Evolutionary conservation across 2,329 filamentous ascomycete genomes (phyloP).

Genomic region (Daldinia sp.): DNA sequence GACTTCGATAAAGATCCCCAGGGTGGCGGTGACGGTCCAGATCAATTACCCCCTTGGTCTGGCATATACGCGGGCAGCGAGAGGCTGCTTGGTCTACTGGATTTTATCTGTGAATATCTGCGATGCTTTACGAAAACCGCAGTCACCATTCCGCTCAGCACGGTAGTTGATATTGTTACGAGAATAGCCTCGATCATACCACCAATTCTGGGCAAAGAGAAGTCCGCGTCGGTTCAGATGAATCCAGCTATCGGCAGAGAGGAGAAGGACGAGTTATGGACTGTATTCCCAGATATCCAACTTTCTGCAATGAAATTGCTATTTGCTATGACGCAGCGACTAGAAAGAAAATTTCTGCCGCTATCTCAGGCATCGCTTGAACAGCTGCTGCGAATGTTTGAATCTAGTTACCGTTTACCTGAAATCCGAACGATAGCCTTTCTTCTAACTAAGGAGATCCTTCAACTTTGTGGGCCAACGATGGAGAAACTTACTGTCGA

Average conservation of each 20-base stretch:
- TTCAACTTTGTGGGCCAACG: conserved; percentile 70
- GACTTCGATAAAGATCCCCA: conserved; percentile 56
- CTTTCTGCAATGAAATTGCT: conserved; percentile 72
- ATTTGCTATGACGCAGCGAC: conserved; percentile 62
- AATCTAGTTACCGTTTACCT: conserved; percentile 60
- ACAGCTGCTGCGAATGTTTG: conserved; percentile 76
- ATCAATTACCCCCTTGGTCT: conserved; percentile 72
- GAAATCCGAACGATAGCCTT: conserved; percentile 70
- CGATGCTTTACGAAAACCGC: conserved; percentile 68
- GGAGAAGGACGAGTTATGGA: conserved; percentile 82
- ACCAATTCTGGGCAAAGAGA: conserved; percentile 56
- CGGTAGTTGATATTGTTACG: conserved; percentile 72
- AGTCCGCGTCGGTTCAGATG: conserved; percentile 63
- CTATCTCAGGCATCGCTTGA: conserved; percentile 72
- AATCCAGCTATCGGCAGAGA: conserved; percentile 79
- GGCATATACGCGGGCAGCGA: conserved; percentile 78
- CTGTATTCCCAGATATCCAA: conserved; percentile 77
- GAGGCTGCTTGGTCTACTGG: conserved; percentile 71
- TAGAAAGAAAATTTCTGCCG: conserved; percentile 65
- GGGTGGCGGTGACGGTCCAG: conserved; percentile 55
- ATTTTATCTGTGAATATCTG: conserved; percentile 70
- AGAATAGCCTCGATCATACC: conserved; percentile 73
- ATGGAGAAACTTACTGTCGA: conserved; percentile 72
- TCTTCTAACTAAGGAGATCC: conserved; percentile 61
- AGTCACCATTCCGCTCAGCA: conserved; percentile 72